Evolutionary conservation across 805 yeast genomes (phyloP).

Genomic region (Ogataea thermomethanolica): DNA sequence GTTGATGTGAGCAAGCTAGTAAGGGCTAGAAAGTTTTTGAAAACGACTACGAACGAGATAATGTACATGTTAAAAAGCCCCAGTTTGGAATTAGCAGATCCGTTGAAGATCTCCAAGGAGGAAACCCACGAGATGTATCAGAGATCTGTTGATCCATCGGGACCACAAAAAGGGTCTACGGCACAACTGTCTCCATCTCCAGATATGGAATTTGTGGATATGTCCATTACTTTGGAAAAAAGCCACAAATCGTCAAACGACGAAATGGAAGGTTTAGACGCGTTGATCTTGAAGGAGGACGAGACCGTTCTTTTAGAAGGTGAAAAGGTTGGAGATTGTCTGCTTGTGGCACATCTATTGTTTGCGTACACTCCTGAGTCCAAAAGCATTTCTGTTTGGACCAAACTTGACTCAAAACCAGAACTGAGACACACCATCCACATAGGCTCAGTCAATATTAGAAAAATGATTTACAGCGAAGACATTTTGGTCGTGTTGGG

Average conservation of each 20-base stretch:
- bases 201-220: constrained; percentile 20
- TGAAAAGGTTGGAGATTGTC: constrained; percentile 8
- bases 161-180: constrained; percentile 2
- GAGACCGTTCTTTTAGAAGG: not conserved
- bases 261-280: not conserved
- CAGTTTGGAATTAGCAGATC: constrained; percentile 30
- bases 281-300: too few relatives aligned
- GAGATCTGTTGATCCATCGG: constrained; percentile 5
- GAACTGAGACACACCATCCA: constrained; percentile 13
- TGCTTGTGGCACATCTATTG: constrained; percentile 9
- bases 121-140: constrained; percentile 18
- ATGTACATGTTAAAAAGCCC: constrained; percentile 35
- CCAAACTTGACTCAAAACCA: constrained; percentile 10
- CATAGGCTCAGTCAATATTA: constrained; percentile 6
- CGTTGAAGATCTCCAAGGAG: constrained; percentile 21
- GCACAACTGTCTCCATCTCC: constrained; percentile 6
- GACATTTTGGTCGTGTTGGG: constrained; percentile 16
- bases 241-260: constrained; percentile 8
- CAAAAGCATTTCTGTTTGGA: constrained; percentile 22
- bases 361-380: constrained; percentile 21
- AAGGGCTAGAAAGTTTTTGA: constrained; percentile 34
- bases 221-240: constrained; percentile 26
- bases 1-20: constrained; percentile 29
- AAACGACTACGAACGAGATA: constrained; percentile 36
- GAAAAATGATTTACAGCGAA: constrained; percentile 18